Conservation (phyloP, 2,329 filamentous ascomycete genomes). For the Chaetoscypha palmicola region DNA sequence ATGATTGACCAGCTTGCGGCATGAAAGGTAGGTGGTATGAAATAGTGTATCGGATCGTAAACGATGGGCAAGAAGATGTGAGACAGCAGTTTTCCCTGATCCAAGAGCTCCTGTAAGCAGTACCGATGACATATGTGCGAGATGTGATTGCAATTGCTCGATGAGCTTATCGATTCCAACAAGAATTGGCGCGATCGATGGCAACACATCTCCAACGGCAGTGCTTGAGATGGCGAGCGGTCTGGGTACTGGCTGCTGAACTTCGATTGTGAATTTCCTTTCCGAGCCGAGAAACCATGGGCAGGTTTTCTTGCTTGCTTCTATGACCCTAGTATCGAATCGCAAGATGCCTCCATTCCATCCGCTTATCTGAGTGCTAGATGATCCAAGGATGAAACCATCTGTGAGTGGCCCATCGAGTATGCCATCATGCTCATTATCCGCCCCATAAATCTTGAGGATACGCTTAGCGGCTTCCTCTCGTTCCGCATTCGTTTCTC, state of each 20-base stretch:
- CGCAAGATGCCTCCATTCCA: conserved; percentile 83
- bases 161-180: conserved; percentile 81
- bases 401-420: conserved; percentile 83
- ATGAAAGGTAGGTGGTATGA: conserved; percentile 79
- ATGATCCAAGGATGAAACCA: conserved; percentile 65
- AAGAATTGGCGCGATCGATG: conserved; percentile 48
- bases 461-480: conserved; percentile 71
- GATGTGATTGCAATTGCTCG: conserved; percentile 63
- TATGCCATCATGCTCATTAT: conserved; percentile 51
- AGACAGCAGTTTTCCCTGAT: conserved; percentile 79
- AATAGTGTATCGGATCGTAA: conserved; percentile 69
- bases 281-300: conserved; percentile 77
- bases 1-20: conserved; percentile 79
- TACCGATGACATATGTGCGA: conserved; percentile 82
- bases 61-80: conserved; percentile 66
- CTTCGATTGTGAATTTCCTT: conserved; percentile 62
- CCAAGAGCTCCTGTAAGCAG: conserved; percentile 84
- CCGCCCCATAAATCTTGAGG: conserved; percentile 59
- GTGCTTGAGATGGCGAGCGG: conserved; percentile 49
- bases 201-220: conserved; percentile 48
- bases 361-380: conserved; percentile 47
- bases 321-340: conserved; percentile 56
- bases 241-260: conserved; percentile 66
- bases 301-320: conserved; percentile 40
- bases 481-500: conserved; percentile 74